Evolutionary conservation across 139 green algal genomes (phyloP), one percentile per base, ranked within the genome.

Genomic region (Nannochloris sp.): DNA sequence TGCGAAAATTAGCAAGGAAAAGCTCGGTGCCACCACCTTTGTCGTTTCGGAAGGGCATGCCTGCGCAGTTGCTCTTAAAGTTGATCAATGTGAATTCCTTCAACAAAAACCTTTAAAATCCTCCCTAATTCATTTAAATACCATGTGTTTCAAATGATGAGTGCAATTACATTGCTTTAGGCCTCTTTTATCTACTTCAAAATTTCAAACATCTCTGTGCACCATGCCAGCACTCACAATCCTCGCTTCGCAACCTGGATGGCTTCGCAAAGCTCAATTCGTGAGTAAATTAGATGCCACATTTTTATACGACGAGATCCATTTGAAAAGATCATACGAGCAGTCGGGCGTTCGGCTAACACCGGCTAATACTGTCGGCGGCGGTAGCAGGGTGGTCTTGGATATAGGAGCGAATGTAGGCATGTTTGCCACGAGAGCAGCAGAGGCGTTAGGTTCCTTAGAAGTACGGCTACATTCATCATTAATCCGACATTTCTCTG

Each of bases 381-480:
- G 47, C 25, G 47, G 24, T 57, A 31, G 24, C 13, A 77, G 67
- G 2, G 64, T 64, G n/a, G 71, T 86, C 2, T 30, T 86, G 4
- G 79, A 86, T 65, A 65, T 85, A 2, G 78, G 78, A 3, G 77
- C 63, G 32, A 85, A 85, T 67, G 75, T 83, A 32, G 75, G 75
- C 6, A 24, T 86, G 34, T 86, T 86, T 54, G 38, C 68, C 6
- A 25, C 64, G 25, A 62, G 37, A 29, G 64, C 78, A 5, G 68
- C 73, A 19, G 54, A 77, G 9, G 25, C 46, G 12, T 39, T 67
- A 3, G 65, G 51, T 8, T 13, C 27, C 61, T n/a, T 14, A 67
- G 34, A 8, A 14, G 33, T 2, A 45, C 31, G 6, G n/a, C 30
- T 56, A 24, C 42, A 27, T 51, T 19, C 42, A 51, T 19, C 19